A percentile compares a stretch with the other conserved stretches of the same genome.
Conservation (phyloP, 306 rosid species). For the Adenanthera pavonina region DNA sequence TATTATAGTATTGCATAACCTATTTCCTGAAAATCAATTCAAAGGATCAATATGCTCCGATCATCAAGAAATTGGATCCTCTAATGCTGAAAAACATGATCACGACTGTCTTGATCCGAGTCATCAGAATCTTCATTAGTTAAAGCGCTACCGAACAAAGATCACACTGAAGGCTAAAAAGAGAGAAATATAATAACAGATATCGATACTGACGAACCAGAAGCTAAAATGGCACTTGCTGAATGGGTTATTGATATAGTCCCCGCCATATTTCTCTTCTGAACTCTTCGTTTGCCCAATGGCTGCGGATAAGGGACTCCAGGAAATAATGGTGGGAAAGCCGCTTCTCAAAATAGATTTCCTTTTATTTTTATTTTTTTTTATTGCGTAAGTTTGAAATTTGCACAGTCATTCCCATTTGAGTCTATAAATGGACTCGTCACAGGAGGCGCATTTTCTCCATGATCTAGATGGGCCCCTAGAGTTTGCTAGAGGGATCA, state of each 20-base stretch:
- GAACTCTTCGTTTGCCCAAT: background rate
- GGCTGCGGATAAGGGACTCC: slow-evolving; percentile 40
- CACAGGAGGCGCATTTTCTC: background rate
- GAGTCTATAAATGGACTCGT: background rate
- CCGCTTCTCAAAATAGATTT: background rate
- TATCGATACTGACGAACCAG: slow-evolving; percentile 34
- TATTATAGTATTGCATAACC: slow-evolving; percentile 22
- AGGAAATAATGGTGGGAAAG: slow-evolving; percentile 13
- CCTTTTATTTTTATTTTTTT: background rate
- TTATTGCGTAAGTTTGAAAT: background rate
- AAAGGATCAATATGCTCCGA: background rate
- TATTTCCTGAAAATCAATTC: slow-evolving; percentile 42
- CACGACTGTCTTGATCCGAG: background rate
- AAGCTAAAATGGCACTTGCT: slow-evolving; percentile 31
- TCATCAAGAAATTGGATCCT: background rate
- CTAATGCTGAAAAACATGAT: background rate
- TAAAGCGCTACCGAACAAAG: background rate
- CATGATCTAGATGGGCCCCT: background rate
- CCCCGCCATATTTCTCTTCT: slow-evolving; percentile 43
- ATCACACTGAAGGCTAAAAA: background rate
- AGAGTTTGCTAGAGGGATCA: background rate
- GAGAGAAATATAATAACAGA: slow-evolving; percentile 42
- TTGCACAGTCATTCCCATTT: too few relatives aligned
- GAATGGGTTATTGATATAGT: slow-evolving; percentile 35
- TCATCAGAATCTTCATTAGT: background rate